Evolutionary conservation across 2,329 filamentous ascomycete genomes (phyloP).

Genomic region (Botrytis fabae): DNA sequence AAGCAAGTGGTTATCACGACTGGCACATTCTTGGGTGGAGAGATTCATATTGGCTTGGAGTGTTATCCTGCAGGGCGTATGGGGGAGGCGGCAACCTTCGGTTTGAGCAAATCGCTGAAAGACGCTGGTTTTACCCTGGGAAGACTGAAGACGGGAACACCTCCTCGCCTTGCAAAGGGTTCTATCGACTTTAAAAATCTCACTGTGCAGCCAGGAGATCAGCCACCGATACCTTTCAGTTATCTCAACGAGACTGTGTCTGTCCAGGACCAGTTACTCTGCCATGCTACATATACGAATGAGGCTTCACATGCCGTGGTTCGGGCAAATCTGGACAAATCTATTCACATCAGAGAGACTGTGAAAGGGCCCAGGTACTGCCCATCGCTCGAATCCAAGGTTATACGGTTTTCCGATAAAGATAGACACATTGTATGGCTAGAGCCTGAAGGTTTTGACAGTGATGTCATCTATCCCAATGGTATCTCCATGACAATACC

Average conservation of each 20-base stretch:
- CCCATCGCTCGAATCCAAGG: slow-evolving; percentile 90
- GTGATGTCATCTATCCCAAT: slow-evolving; percentile 89
- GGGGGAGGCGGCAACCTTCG: slow-evolving; percentile 90
- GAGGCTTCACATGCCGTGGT: slow-evolving; percentile 78
- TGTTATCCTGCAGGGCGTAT: slow-evolving; percentile 85
- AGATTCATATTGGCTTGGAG: slow-evolving; percentile 92
- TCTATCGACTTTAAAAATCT: slow-evolving; percentile 78
- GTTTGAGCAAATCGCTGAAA: slow-evolving; percentile 83
- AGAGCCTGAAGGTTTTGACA: slow-evolving; percentile 92
- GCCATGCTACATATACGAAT: slow-evolving; percentile 87
- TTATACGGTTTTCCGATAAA: slow-evolving; percentile 83
- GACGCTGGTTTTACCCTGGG: slow-evolving; percentile 89
- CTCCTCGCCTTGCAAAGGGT: slow-evolving; percentile 77
- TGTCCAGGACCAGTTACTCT: slow-evolving; percentile 80
- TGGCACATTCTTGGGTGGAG: slow-evolving; percentile 90
- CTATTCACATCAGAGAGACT: slow-evolving; percentile 92
- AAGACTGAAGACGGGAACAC: slow-evolving; percentile 92
- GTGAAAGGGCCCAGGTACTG: slow-evolving; percentile 95
- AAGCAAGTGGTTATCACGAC: slow-evolving; percentile 90
- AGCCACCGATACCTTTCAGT: slow-evolving; percentile 86
- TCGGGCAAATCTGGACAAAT: slow-evolving; percentile 87
- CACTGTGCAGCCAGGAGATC: slow-evolving; percentile 75
- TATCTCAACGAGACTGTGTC: slow-evolving; percentile 79
- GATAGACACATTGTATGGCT: slow-evolving; percentile 89
- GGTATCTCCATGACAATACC: slow-evolving; percentile 97